These are phyloP conservation scores for Agaricus sinodeliciosus DNA, from an alignment of 768 basidiomycete species.

Conservation along the genomic window DNA sequence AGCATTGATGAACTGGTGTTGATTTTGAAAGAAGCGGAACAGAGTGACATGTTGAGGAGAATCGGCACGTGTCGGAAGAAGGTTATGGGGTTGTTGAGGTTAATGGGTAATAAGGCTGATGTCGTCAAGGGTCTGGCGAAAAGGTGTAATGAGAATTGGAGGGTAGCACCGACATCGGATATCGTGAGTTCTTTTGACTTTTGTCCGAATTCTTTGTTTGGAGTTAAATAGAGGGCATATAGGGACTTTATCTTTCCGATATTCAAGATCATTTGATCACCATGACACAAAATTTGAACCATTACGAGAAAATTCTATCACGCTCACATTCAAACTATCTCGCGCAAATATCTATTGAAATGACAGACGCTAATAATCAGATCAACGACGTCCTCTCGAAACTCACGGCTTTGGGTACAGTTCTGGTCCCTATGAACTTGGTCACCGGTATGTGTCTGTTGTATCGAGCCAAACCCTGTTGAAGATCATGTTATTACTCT, in stretches of 20 bases:
- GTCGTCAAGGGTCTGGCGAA: slow-evolving; percentile 99
- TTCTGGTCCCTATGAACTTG: slow-evolving; percentile 95
- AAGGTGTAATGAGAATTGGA: slow-evolving; percentile 98
- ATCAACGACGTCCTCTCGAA: slow-evolving; percentile 99
- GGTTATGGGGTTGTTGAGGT: slow-evolving; percentile 92
- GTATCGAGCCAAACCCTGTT: not conserved
- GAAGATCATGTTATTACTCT: not conserved
- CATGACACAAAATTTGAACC: slow-evolving; percentile 99
- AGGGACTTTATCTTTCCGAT: slow-evolving; percentile 94
- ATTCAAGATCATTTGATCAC: slow-evolving; percentile 99
- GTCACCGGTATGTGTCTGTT: slow-evolving; percentile 62
- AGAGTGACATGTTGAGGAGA: slow-evolving; percentile 95
- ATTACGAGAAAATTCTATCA: slow-evolving; percentile 99
- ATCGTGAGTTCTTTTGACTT: slow-evolving; percentile 50
- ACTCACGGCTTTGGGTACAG: slow-evolving; percentile 94
- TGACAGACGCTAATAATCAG: slow-evolving; percentile 99
- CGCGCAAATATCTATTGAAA: slow-evolving; percentile 99
- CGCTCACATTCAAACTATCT: slow-evolving; percentile 99
- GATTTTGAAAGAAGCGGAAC: slow-evolving; percentile 92
- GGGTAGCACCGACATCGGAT: slow-evolving; percentile 94
- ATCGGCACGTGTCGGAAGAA: slow-evolving; percentile 99
- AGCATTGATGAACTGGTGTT: slow-evolving; percentile 97
- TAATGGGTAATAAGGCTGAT: slow-evolving; percentile 99
- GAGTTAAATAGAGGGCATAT: not conserved
- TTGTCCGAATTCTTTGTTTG: not conserved